Percentiles rank a stretch among this genome's conserved stretches.
phyloP scores from a whole-genome alignment of 2,329 filamentous ascomycete species.

The Venturia asperata region DNA sequence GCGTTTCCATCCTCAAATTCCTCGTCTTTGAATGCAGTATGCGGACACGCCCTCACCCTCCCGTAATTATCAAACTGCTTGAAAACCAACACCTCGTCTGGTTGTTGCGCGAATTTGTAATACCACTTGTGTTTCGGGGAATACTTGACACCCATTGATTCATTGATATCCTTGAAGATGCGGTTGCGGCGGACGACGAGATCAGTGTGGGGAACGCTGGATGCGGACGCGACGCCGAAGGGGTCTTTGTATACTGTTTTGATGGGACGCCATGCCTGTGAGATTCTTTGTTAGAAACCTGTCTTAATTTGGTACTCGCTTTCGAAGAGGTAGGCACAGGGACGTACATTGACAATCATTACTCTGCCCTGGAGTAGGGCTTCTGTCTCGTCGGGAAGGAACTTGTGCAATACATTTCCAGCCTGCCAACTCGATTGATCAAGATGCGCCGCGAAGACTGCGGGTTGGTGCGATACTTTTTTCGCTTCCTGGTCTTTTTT shows the following conservation, averaged over 20 bases:
- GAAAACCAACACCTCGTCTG: constrained; percentile 20
- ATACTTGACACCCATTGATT: constrained; percentile 6
- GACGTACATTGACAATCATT: constrained; percentile 19
- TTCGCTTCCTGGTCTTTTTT: background rate
- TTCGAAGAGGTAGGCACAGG: background rate
- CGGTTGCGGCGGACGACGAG: constrained; percentile 5
- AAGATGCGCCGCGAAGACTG: constrained; percentile 17
- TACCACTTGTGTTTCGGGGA: constrained; percentile 18
- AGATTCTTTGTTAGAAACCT: background rate
- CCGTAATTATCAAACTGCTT: constrained; percentile 20
- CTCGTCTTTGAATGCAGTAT: constrained; percentile 19
- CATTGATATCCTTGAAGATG: constrained; percentile 16
- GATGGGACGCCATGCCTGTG: constrained; percentile 21
- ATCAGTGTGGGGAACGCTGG: constrained; percentile 14
- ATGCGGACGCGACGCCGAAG: constrained; percentile 18
- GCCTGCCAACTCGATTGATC: constrained; percentile 19
- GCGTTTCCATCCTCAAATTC: constrained; percentile 15
- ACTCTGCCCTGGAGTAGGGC: constrained; percentile 15
- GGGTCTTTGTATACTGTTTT: constrained; percentile 19
- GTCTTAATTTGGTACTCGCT: background rate
- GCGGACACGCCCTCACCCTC: constrained; percentile 18
- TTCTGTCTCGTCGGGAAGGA: constrained; percentile 16
- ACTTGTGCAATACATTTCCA: constrained; percentile 16
- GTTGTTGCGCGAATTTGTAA: constrained; percentile 17
- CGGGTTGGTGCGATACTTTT: constrained; percentile 5